Conservation (phyloP, 495 filamentous ascomycete species). For the Usnea hakonensis region DNA sequence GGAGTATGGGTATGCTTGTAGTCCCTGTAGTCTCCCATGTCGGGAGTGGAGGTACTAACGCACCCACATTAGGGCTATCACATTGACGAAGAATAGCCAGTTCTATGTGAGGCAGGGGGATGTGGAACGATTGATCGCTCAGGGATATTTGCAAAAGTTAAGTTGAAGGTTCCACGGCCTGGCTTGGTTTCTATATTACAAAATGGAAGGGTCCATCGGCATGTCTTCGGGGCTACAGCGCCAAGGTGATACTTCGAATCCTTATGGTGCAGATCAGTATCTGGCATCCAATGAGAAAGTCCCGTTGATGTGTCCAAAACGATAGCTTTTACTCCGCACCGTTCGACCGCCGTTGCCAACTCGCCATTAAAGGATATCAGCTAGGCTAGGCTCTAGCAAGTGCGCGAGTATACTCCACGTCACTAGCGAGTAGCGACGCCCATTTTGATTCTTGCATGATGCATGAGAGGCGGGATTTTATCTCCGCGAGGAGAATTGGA, state of each 20-base stretch:
- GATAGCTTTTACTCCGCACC: background rate
- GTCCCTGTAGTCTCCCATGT: constrained; percentile 24
- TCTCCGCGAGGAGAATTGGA: background rate
- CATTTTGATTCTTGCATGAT: background rate
- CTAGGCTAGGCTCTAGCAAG: background rate
- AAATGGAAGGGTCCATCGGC: background rate
- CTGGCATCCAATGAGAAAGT: background rate
- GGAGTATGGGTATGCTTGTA: constrained; percentile 76
- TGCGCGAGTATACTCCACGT: background rate
- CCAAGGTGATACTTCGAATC: background rate
- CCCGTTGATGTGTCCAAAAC: background rate
- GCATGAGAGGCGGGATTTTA: background rate
- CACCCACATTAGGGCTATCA: constrained; percentile 62
- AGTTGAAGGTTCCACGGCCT: constrained; percentile 46
- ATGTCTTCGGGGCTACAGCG: background rate
- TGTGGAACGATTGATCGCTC: constrained; percentile 88
- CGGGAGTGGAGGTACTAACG: background rate
- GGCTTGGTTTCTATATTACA: background rate
- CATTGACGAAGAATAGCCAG: constrained; percentile 94
- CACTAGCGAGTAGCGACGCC: background rate
- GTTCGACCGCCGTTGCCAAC: background rate
- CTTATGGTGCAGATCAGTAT: background rate
- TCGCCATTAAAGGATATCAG: no score
- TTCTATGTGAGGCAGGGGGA: constrained; percentile 96
- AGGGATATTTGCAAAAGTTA: constrained; percentile 93